Percentiles rank a stretch among this genome's conserved stretches.
Evolutionary conservation across 2,329 filamentous ascomycete species (phyloP).

Genomic region (Acrocalymma vagum): DNA sequence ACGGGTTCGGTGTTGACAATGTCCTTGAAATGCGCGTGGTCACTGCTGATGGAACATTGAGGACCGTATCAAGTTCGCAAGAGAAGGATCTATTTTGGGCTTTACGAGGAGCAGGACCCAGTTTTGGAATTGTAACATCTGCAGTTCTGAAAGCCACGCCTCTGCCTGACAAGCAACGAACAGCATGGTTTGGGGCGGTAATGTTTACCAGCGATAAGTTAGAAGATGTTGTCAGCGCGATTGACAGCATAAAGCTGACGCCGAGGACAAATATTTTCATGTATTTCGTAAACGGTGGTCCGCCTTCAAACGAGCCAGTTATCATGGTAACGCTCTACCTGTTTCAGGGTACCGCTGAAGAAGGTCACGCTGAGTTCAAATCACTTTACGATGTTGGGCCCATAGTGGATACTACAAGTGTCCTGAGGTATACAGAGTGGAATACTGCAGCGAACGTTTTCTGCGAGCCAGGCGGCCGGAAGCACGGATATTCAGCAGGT

Average conservation of each 20-base stretch:
- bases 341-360: slow-evolving; percentile 33
- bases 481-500: slow-evolving; percentile 44
- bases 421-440: slow-evolving; percentile 47
- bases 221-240: slow-evolving; percentile 39
- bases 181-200: slow-evolving; percentile 21
- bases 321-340: slow-evolving; percentile 36
- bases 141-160: slow-evolving; percentile 49
- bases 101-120: slow-evolving; percentile 42
- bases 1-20: slow-evolving; percentile 63
- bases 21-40: slow-evolving; percentile 34
- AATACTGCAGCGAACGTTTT: slow-evolving; percentile 46
- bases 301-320: slow-evolving; percentile 13
- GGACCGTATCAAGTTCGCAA: slow-evolving; percentile 26
- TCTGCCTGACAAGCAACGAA: slow-evolving; percentile 5
- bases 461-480: slow-evolving; percentile 44
- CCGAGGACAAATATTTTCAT: slow-evolving; percentile 43
- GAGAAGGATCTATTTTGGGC: slow-evolving; percentile 40
- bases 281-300: slow-evolving; percentile 30
- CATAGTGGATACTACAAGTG: slow-evolving; percentile 18
- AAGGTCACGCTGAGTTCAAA: slow-evolving; percentile 42
- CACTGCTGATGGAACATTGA: slow-evolving; percentile 30
- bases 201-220: slow-evolving; percentile 30
- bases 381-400: slow-evolving; percentile 43
- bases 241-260: slow-evolving; percentile 42
- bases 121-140: slow-evolving; percentile 36